phyloP scores from a whole-genome alignment of 805 yeast species.

The Yarrowia porcina region DNA sequence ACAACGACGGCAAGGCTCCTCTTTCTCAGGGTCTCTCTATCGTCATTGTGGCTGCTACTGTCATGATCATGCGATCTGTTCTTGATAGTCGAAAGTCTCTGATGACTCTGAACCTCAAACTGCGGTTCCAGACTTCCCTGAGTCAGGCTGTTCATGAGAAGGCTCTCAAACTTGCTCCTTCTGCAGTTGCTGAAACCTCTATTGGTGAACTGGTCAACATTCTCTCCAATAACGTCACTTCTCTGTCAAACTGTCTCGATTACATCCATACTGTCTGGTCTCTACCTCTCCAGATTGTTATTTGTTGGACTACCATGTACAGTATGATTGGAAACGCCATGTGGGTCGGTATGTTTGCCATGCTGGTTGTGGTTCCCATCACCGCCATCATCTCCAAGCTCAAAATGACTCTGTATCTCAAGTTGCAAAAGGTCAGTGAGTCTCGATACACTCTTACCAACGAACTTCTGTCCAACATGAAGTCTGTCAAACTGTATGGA shows the following conservation, averaged over 20 bases:
- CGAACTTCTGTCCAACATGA: conserved; percentile 83
- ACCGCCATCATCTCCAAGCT: conserved; percentile 65
- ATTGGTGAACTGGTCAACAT: conserved; percentile 93
- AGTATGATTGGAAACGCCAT: conserved; percentile 74
- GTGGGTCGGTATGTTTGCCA: conserved; percentile 86
- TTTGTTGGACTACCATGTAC: conserved; percentile 73
- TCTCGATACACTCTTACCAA: conserved; percentile 83
- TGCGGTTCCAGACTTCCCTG: conserved; percentile 56
- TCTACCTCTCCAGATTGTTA: conserved; percentile 80
- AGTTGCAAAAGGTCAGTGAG: conserved; percentile 84
- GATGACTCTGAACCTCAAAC: conserved; percentile 68
- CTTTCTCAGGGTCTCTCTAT: conserved; percentile 72
- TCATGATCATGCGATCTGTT: conserved; percentile 69
- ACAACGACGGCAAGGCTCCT: conserved; percentile 47
- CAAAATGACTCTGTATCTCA: conserved; percentile 43
- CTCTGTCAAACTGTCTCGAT: conserved; percentile 44
- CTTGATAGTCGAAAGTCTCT: conserved; percentile 75
- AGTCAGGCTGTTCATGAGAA: conserved; percentile 68
- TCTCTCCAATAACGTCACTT: conserved; percentile 67
- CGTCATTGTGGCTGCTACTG: conserved; percentile 67
- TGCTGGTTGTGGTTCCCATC: conserved; percentile 74
- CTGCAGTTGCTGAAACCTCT: conserved; percentile 59
- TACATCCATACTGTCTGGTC: conserved; percentile 82
- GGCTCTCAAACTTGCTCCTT: conserved; percentile 61
- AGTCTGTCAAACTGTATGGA: conserved; percentile 87